These are phyloP conservation scores for Aspergillus chevalieri DNA, from an alignment of 2,329 filamentous ascomycete species.

Conservation along the genomic window DNA sequence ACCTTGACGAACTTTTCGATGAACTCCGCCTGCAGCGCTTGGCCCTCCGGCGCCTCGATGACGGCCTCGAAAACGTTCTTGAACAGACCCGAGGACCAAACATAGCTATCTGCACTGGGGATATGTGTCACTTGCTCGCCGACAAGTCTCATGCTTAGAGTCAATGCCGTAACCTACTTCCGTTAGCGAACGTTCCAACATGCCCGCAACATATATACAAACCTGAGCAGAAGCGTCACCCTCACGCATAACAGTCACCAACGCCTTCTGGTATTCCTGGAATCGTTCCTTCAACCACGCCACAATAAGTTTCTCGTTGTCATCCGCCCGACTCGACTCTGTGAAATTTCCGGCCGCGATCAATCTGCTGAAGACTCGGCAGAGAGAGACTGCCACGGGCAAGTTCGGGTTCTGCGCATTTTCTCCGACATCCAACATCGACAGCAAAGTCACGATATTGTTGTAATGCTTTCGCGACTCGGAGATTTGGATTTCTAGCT, in stretches of 20 bases:
- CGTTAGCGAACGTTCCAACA: background rate
- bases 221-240: conserved; percentile 54
- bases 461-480: conserved; percentile 89
- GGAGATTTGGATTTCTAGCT: conserved; percentile 72
- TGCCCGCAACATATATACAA: conserved; percentile 4
- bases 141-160: conserved; percentile 73
- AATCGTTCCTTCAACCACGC: conserved; percentile 73
- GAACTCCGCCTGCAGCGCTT: conserved; percentile 64
- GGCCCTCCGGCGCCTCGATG: conserved; percentile 52
- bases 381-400: conserved; percentile 71
- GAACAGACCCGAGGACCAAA: conserved; percentile 65
- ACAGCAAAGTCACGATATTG: conserved; percentile 70
- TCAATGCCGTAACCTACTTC: conserved; percentile 60
- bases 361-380: conserved; percentile 76
- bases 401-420: conserved; percentile 53
- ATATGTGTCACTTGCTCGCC: conserved; percentile 68
- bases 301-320: conserved; percentile 68
- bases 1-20: conserved; percentile 70
- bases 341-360: conserved; percentile 66
- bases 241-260: conserved; percentile 57
- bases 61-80: conserved; percentile 58
- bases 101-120: conserved; percentile 56
- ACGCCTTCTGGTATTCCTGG: conserved; percentile 59
- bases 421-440: conserved; percentile 49
- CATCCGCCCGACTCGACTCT: conserved; percentile 58